Conservation (phyloP, 2,329 filamentous ascomycete genomes). For the Fusarium nygamai region DNA sequence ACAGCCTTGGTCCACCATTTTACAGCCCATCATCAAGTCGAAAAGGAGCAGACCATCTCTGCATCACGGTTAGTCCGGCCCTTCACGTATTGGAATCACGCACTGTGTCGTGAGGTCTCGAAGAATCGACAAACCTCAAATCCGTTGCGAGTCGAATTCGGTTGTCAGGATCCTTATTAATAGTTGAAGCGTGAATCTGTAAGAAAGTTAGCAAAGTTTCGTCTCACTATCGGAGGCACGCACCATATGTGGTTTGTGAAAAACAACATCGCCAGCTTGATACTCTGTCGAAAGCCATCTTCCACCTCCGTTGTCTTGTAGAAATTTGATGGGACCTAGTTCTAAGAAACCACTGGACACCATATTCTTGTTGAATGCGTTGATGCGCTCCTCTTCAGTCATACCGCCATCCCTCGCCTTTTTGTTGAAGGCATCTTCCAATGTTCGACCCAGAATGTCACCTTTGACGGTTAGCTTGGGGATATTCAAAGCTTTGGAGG, state of each 20-base stretch:
- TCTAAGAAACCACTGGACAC: conserved; percentile 63
- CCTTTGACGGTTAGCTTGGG: neutral
- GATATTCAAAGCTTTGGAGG: neutral
- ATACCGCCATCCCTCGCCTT: conserved; percentile 54
- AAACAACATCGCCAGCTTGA: conserved; percentile 53
- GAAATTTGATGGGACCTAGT: conserved; percentile 56
- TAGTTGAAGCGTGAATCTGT: conserved; percentile 24
- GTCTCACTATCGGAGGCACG: neutral
- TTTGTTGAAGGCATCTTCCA: conserved; percentile 24
- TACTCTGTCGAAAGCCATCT: conserved; percentile 52
- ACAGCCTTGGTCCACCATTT: neutral
- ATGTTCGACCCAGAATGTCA: conserved; percentile 1
- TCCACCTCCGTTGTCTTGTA: conserved; percentile 35
- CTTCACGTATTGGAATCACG: neutral
- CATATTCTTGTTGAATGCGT: conserved; percentile 69
- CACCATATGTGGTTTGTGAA: conserved; percentile 47
- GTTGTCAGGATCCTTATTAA: conserved; percentile 22
- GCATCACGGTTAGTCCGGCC: neutral
- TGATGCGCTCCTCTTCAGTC: conserved; percentile 60
- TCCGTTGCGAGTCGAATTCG: conserved; percentile 22
- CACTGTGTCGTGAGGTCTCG: conserved; percentile 21
- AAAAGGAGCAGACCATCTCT: conserved; percentile 15
- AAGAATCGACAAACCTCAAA: conserved; percentile 25
- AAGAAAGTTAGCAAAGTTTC: neutral
- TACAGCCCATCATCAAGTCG: conserved; percentile 3